Evolutionary conservation across 2,329 filamentous ascomycete genomes (phyloP), one percentile per base, ranked within the genome.

Genomic region (Acarospora socialis): DNA sequence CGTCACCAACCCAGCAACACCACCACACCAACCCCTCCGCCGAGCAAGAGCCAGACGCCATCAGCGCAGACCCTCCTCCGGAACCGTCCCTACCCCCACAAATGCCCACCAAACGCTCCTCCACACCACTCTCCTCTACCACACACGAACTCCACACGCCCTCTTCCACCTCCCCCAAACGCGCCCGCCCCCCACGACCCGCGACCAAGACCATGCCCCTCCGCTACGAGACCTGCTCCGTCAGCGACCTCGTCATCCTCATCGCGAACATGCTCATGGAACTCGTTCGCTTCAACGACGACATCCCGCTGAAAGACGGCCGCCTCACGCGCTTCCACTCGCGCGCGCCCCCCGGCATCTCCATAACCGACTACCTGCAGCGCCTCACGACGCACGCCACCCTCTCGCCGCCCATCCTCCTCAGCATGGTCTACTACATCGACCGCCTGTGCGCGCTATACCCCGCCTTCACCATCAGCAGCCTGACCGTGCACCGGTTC

Each of bases 361-460:
- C 84, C 16, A 87, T 98, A 19, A 68, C 78, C 39, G 90, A 98
- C 53, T 98, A 98, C 52, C 69, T 98, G 21, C 81, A 90, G 48
- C 77, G 90, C 41, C 66, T 98, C 36, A 90, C 92, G 15, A 83
- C 84, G 37, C 90, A 98, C 53, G 90, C 90, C 16, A 94, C 87
- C 0, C 67, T 98, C 3, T 84, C 83, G 5, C 86, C 90, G 8
- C 87, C 90, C 1, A 78, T 98, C 30, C 67, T 98, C n/a, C 71
- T 98, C 21, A 90, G 86, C 45, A 95, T 98, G 83, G 90, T 98
- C 35, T 98, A 92, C 52, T 98, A 95, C 50, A 95, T 98, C 48
- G 90, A 98, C 58, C 77, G 84, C 19, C 68, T 98, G 14, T 98
- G 87, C 56, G 77, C 81, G 7, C 65, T 92, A 37, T 98, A 94